A percentile compares a stretch with the other conserved stretches of the same genome.
Conservation (phyloP, 352 stramenopile genomes). For the Thalassiosira pacifica region DNA sequence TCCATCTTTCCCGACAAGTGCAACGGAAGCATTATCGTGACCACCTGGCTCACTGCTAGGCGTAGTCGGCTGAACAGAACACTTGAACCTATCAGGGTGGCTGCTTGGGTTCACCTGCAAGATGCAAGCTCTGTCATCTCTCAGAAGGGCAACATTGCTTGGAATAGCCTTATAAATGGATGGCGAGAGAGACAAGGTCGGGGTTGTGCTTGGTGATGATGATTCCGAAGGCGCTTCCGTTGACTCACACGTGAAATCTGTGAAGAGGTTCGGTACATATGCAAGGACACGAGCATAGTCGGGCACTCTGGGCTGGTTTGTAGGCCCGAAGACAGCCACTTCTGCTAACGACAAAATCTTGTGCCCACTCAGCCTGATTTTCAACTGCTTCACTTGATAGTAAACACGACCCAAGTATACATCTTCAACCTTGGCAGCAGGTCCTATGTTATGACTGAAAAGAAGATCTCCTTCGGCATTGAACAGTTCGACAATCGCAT, state of each 20-base stretch:
- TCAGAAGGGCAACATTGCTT: background rate
- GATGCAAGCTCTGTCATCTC: background rate
- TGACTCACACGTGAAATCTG: constrained; percentile 2
- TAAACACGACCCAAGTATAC: background rate
- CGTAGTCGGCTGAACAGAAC: background rate
- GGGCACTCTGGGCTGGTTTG: background rate
- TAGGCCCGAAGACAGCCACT: background rate
- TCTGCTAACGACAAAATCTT: constrained; percentile 1
- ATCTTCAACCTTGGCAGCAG: background rate
- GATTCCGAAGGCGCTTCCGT: background rate
- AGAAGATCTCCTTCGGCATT: background rate
- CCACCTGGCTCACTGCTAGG: background rate
- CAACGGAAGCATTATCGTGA: background rate
- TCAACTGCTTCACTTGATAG: background rate
- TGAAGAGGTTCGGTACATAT: background rate
- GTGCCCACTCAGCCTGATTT: background rate
- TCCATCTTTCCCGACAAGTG: background rate
- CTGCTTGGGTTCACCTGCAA: background rate
- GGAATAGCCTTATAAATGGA: background rate
- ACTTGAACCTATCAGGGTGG: constrained; percentile 5
- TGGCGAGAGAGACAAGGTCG: background rate
- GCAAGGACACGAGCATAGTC: background rate
- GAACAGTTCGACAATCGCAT: background rate
- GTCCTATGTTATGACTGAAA: background rate
- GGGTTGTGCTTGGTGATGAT: background rate